Evolutionary conservation across 768 basidiomycete species (phyloP), one percentile per base, ranked within the genome.

Genomic region (Tylopilus sp.): DNA sequence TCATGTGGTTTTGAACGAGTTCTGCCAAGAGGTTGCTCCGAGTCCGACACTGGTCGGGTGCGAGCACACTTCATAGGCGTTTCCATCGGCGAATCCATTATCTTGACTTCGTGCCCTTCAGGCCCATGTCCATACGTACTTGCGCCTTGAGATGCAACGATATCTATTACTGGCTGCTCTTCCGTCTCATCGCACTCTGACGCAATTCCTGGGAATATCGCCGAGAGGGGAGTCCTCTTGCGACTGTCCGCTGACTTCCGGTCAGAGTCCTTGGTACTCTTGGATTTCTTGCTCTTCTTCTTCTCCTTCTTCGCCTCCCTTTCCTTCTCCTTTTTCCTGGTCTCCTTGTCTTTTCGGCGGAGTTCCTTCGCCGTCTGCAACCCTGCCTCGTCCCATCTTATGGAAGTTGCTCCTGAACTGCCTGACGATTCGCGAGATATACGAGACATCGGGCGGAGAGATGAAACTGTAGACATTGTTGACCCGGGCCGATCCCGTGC

Each of bases 1-100:
- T 72, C 71, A 48, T 78, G 73, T 1, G 76, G 75, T 40, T 71
- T 71, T 0, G 85, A 81, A 54, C 83, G 72, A 37, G 70, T 69
- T 42, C 63, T 71, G 1, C 76, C 78, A 7, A 83, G 68, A 60
- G 80, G 64, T 65, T 85, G 84, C 63, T 91, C 89, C 1, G 85
- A 85, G 62, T 91, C 89, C 1, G 85, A 85, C 48, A 83, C 57
- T 0, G 87, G 87, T 14, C 88, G 73, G 1, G 72, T 69, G 12
- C 86, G 75, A 0, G 72, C 64, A 42, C 74, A 74, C 69, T 70
- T 74, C 21, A 60, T 36, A 1, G 77, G 76, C 0, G 77, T 76
- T 46, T 63, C 62, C 33, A 45, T 29, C 7, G 50, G 22, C 45
- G 57, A 46, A 16, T 46, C 25, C 24, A 10, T 17, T 8, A 2